A percentile compares a stretch with the other conserved stretches of the same genome.
These are phyloP conservation scores for Colletotrichum gloeosporioides DNA, from an alignment of 2,329 filamentous ascomycete genomes.

Conservation along the genomic window DNA sequence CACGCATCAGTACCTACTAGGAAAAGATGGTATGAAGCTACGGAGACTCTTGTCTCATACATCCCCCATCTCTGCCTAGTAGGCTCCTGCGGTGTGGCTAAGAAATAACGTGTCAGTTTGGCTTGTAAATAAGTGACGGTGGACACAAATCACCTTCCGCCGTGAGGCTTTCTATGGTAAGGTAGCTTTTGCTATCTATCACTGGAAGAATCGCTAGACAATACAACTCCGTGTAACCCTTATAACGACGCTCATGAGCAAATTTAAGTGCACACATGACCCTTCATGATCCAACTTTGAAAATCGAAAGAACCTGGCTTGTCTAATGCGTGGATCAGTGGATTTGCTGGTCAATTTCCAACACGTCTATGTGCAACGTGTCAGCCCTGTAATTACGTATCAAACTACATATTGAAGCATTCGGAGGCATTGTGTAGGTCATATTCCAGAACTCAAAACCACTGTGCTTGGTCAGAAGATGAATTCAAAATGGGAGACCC, in stretches of 20 bases:
- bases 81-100: neutral
- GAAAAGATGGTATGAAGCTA: neutral
- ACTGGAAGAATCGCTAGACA: neutral
- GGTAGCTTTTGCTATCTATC: neutral
- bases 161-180: neutral
- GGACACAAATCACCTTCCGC: neutral
- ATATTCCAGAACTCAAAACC: slow-evolving; percentile 36
- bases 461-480: neutral
- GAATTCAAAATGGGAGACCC: neutral
- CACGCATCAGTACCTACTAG: neutral
- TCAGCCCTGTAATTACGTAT: neutral
- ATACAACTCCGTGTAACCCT: neutral
- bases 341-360: fast-evolving
- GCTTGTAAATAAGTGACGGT: neutral
- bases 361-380: neutral
- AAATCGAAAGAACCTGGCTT: neutral
- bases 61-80: neutral
- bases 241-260: neutral
- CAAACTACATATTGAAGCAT: slow-evolving; percentile 14
- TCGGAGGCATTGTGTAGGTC: slow-evolving; percentile 43
- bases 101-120: neutral
- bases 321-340: fast-evolving
- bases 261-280: neutral
- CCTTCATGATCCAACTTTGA: neutral
- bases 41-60: neutral